These are phyloP conservation scores for Fusarium globosum DNA, from an alignment of 2,329 filamentous ascomycete species.

Conservation along the genomic window DNA sequence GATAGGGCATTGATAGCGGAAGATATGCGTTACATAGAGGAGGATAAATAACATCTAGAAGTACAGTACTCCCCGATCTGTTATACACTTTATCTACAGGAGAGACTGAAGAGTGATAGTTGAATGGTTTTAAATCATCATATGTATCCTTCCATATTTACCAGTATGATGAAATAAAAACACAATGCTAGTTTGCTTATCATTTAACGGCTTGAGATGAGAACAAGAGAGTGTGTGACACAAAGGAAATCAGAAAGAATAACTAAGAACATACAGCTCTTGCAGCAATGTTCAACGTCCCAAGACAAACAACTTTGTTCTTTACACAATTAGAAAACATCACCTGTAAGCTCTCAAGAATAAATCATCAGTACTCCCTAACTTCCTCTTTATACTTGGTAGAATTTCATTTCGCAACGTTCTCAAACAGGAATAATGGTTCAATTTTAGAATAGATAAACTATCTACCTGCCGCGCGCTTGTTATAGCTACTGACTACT, in stretches of 20 bases:
- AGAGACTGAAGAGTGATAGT: too few relatives aligned
- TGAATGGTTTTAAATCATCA: too few relatives aligned
- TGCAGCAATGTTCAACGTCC: rapidly evolving
- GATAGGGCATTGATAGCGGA: too few relatives aligned
- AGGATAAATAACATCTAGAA: too few relatives aligned
- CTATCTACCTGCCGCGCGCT: rapidly evolving
- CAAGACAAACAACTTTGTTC: not conserved
- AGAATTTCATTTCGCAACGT: rapidly evolving
- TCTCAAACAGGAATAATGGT: too few relatives aligned
- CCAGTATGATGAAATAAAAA: too few relatives aligned
- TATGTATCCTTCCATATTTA: too few relatives aligned
- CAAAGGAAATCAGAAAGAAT: rapidly evolving
- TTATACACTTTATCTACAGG: too few relatives aligned
- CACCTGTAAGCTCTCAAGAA: not conserved
- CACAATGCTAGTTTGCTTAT: too few relatives aligned
- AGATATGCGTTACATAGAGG: too few relatives aligned
- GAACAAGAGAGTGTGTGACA: not conserved
- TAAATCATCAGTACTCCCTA: rapidly evolving
- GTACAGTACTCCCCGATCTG: too few relatives aligned
- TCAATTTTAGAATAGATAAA: rapidly evolving
- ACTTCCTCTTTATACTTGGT: rapidly evolving
- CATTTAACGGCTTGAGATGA: too few relatives aligned
- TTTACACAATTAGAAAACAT: not conserved
- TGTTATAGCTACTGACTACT: rapidly evolving
- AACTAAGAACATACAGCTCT: not conserved